A percentile compares a stretch with the other conserved stretches of the same genome.
phyloP scores from a whole-genome alignment of 2,329 filamentous ascomycete genomes.

The Diaporthe ampelina region DNA sequence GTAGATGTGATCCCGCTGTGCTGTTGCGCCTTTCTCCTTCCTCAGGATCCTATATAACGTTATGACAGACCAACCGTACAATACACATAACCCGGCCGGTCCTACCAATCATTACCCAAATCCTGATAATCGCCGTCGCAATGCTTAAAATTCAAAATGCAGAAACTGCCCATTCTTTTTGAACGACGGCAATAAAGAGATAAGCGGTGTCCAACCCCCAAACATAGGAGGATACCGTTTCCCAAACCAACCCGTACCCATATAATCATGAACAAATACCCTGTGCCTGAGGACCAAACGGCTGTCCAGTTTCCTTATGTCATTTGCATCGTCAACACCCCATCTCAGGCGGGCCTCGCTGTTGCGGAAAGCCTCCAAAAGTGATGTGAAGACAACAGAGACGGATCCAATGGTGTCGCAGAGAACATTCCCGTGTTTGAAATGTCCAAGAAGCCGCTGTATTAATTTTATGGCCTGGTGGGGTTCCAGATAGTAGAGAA shows the following conservation, averaged over 20 bases:
- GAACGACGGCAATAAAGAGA: constrained; percentile 28
- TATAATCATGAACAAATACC: constrained; percentile 33
- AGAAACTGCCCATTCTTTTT: constrained; percentile 30
- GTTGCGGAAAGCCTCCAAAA: constrained; percentile 14
- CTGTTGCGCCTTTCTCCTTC: constrained; percentile 10
- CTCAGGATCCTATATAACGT: constrained; percentile 8
- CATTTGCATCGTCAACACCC: constrained; percentile 32
- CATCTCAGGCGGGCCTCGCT: constrained; percentile 11
- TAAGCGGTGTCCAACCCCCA: constrained; percentile 35
- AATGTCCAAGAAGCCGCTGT: constrained; percentile 30
- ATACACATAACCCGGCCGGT: neutral
- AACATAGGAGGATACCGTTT: constrained; percentile 36
- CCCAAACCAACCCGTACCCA: constrained; percentile 31
- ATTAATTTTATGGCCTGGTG: constrained; percentile 42
- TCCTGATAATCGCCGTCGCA: constrained; percentile 14
- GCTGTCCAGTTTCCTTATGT: constrained; percentile 24
- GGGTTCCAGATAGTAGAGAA: constrained; percentile 44
- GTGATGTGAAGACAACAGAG: constrained; percentile 19
- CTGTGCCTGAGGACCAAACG: constrained; percentile 25
- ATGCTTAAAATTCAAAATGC: constrained; percentile 26
- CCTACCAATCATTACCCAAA: neutral
- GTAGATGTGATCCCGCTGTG: neutral
- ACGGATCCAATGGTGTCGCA: constrained; percentile 33
- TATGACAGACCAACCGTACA: neutral
- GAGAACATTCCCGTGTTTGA: constrained; percentile 24